A percentile compares a stretch with the other conserved stretches of the same genome.
Evolutionary conservation across 164 flowering plant genomes (phyloP).

Genomic region (Warburgia ugandensis): DNA sequence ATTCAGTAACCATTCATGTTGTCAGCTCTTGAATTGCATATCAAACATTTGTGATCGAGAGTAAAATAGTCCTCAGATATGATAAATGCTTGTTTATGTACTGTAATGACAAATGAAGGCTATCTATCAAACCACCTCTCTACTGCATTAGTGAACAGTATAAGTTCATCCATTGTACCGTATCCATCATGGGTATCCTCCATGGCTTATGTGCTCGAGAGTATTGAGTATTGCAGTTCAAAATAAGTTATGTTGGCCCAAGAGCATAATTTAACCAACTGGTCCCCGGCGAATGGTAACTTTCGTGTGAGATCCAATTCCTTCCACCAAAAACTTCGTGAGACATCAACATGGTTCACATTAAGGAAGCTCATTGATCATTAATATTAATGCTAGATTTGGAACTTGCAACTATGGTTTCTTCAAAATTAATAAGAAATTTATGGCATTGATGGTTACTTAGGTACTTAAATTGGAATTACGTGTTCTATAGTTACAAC

Average conservation of each 20-base stretch:
- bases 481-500: no score
- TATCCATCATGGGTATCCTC: constrained; percentile 5
- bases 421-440: no score
- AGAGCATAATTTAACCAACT: constrained; percentile 1
- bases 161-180: constrained; percentile 2
- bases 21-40: no score
- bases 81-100: background rate
- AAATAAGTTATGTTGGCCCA: background rate
- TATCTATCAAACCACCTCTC: background rate
- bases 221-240: background rate
- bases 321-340: constrained; percentile 7
- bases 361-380: no score
- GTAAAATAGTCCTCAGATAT: no score
- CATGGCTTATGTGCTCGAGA: background rate
- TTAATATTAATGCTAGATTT: background rate
- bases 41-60: no score
- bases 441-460: no score
- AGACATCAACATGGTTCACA: no score
- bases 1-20: no score
- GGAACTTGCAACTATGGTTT: background rate
- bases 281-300: background rate
- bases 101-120: background rate
- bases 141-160: background rate
- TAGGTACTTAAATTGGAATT: no score
- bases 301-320: background rate